These are phyloP conservation scores for Tulasnella sp. DNA, from an alignment of 768 basidiomycete genomes.

Conservation along the genomic window DNA sequence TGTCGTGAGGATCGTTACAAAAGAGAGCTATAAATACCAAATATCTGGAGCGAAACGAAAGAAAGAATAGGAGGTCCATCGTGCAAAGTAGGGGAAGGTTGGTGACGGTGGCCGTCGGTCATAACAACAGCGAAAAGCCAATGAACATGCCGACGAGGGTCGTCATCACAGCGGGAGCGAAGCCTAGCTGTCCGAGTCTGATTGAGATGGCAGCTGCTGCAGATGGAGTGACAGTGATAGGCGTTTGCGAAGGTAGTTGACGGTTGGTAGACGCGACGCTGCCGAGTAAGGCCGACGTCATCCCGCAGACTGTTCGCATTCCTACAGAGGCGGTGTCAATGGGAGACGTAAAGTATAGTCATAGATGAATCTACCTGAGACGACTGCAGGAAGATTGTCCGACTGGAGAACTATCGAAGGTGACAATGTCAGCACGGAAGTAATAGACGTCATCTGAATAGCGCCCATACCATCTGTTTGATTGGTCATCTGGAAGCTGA, in stretches of 20 bases:
- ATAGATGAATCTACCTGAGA: conserved; percentile 25
- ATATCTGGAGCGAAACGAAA: not conserved
- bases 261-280: conserved; percentile 37
- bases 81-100: not conserved
- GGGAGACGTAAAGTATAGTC: not conserved
- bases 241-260: conserved; percentile 21
- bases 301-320: conserved; percentile 40
- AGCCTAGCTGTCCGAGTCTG: not conserved
- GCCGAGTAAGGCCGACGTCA: conserved; percentile 42
- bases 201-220: not conserved
- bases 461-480: conserved; percentile 30
- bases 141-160: not conserved
- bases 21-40: not conserved
- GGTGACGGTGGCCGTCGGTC: not conserved
- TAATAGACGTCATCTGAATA: not conserved
- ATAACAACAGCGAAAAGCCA: not conserved
- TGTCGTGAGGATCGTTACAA: not conserved
- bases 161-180: not conserved
- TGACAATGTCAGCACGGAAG: not conserved
- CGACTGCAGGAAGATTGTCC: conserved; percentile 35
- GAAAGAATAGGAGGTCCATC: not conserved
- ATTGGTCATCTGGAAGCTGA: conserved; percentile 47
- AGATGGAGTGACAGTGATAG: conserved; percentile 11
- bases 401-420: conserved; percentile 31
- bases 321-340: not conserved